Conservation (phyloP, 495 filamentous ascomycete genomes). For the Bacidia gigantensis region DNA sequence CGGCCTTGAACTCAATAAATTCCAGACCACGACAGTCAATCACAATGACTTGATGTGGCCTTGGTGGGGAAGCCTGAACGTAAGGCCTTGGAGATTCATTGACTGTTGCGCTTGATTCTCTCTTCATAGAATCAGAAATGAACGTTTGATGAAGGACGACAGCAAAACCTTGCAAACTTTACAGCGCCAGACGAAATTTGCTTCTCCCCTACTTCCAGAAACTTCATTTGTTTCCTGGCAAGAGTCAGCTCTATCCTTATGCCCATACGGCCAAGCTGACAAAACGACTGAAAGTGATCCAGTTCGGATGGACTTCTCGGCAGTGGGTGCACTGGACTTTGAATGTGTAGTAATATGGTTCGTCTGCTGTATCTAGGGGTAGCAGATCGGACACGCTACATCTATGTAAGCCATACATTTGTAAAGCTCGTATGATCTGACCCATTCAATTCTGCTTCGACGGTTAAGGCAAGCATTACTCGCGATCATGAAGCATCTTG, state of each 20-base stretch:
- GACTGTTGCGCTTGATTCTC: conserved; percentile 58
- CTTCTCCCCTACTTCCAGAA: conserved; percentile 82
- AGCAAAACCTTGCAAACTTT: conserved; percentile 64
- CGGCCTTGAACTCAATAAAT: conserved; percentile 77
- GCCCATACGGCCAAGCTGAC: conserved; percentile 32
- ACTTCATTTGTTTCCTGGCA: conserved; percentile 69
- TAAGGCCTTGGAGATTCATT: conserved; percentile 57
- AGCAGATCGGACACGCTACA: conserved; percentile 74
- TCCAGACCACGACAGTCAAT: conserved; percentile 91
- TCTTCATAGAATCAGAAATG: conserved; percentile 25
- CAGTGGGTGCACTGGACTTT: conserved; percentile 94
- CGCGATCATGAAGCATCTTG: neutral
- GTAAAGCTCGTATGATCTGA: neutral
- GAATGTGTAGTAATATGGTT: conserved; percentile 90
- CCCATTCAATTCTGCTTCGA: conserved; percentile 18
- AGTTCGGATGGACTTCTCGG: conserved; percentile 78
- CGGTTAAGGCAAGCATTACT: conserved; percentile 16
- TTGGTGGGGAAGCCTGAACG: conserved; percentile 50
- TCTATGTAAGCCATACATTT: conserved; percentile 5
- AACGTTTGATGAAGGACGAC: neutral
- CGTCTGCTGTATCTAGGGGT: conserved; percentile 65
- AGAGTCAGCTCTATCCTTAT: conserved; percentile 1
- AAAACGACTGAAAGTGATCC: conserved; percentile 74
- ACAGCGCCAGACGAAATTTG: conserved; percentile 97
- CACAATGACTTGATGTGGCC: conserved; percentile 62